Base-by-base conservation (phyloP, 2,329 filamentous ascomycete species). In the Cercospora canescens region DNA sequence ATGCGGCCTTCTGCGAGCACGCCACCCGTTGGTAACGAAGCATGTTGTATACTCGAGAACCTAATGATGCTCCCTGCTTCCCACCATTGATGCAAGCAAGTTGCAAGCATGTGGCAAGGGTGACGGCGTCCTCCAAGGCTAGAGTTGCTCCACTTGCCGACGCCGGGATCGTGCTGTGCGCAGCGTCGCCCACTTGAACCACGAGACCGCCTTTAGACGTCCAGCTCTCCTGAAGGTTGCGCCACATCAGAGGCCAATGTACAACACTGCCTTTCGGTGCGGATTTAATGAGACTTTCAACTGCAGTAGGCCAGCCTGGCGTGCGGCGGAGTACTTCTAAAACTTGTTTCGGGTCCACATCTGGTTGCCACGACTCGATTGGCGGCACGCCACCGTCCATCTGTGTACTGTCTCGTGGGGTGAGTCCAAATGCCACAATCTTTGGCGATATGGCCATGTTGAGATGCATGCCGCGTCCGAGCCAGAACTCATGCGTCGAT, bases 1-100 rank as follows among this genome's bases (percentile, higher is more conserved):
- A 82, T 48, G 80, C 79, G 37, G 83, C 78, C 64, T 84, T 83
- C 64, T 84, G 83, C 1, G 81, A 80, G 74, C 82, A 84, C 6
- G 79, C 77, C 12, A 54, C 50, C 16, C 50, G 57, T 81, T 82
- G 59, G 82, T 80, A 66, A 80, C 79, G 74, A 82, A 84, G 32
- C 81, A 80, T 62, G 45, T 32, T 39, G 37, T 28, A 48, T 35
- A 52, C 45, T 45, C 39, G 32, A 35, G 52, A 63, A 64, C 37
- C 76, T 72, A 39, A 77, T 77, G 64, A 79, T 78, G 12, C 76
- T 75, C n/a, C 66, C 55, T n/a, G 69, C 68, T 69, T 63, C 1
- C 79, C 74, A 34, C 82, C 71, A 26, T 78, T 77, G 3, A 76
- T 76, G 60, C 79, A 80, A 16, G 56, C 41, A 11, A 83, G 75